phyloP scores from a whole-genome alignment of 306 rosid genomes.

The Trichosanthes cucumerina region DNA sequence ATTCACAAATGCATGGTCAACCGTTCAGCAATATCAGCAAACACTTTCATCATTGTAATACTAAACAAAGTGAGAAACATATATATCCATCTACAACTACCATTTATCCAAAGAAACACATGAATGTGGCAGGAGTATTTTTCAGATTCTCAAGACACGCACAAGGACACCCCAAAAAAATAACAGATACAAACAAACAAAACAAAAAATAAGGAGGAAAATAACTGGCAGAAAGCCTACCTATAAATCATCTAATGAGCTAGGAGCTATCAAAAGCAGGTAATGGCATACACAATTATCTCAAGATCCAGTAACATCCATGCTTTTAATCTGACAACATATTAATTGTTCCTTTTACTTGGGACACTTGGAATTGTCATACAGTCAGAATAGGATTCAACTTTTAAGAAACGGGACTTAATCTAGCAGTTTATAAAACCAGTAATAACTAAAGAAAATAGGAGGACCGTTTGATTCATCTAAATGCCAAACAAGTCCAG shows the following conservation, averaged over 20 bases:
- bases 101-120: not conserved
- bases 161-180: not conserved
- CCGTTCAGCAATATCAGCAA: not conserved
- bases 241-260: not conserved
- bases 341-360: not conserved
- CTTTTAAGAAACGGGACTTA: not conserved
- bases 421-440: not conserved
- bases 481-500: constrained; percentile 2
- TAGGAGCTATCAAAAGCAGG: not conserved
- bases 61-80: not conserved
- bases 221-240: not conserved
- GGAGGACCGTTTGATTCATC: not conserved
- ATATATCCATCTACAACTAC: not conserved
- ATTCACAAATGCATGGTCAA: not conserved
- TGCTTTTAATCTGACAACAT: not conserved
- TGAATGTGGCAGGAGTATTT: not conserved
- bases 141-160: not conserved
- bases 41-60: not conserved
- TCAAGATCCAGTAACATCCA: not conserved
- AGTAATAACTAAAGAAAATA: not conserved
- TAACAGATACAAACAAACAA: not conserved
- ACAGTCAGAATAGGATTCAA: not conserved
- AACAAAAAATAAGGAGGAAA: not conserved
- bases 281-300: not conserved
- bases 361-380: not conserved